These are phyloP conservation scores for Exserohilum turcica DNA, from an alignment of 2,329 filamentous ascomycete genomes.

Conservation along the genomic window DNA sequence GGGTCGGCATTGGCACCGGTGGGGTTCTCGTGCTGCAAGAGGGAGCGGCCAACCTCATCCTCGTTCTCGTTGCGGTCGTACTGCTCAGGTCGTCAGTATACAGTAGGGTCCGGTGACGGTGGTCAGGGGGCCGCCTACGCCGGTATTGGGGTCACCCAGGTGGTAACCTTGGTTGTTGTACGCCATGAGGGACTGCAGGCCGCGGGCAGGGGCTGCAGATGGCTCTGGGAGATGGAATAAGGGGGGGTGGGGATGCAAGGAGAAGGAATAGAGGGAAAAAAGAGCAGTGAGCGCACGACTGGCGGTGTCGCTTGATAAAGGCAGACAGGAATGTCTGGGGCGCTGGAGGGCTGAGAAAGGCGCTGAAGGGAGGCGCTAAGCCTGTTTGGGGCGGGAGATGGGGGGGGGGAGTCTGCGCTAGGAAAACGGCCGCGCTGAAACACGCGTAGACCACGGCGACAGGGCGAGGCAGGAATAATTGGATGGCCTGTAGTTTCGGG, in stretches of 20 bases:
- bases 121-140: slow-evolving; percentile 32
- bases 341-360: slow-evolving; percentile 23
- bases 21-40: slow-evolving; percentile 56
- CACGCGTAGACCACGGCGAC: slow-evolving; percentile 10
- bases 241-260: slow-evolving; percentile 20
- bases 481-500: slow-evolving; percentile 28
- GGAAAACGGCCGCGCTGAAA: slow-evolving; percentile 29
- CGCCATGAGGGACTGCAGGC: slow-evolving; percentile 45
- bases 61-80: slow-evolving; percentile 49
- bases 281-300: slow-evolving; percentile 28
- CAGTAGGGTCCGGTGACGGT: neutral
- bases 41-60: slow-evolving; percentile 56
- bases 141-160: slow-evolving; percentile 42
- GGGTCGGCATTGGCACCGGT: slow-evolving; percentile 54
- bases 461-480: slow-evolving; percentile 12
- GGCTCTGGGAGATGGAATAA: slow-evolving; percentile 19
- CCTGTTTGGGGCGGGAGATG: slow-evolving; percentile 9
- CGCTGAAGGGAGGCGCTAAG: slow-evolving; percentile 16
- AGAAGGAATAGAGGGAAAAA: slow-evolving; percentile 8
- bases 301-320: slow-evolving; percentile 34
- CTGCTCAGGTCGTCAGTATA: slow-evolving; percentile 30
- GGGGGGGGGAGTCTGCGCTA: slow-evolving; percentile 22
- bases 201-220: slow-evolving; percentile 28
- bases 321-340: slow-evolving; percentile 26
- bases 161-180: slow-evolving; percentile 42